These are phyloP conservation scores for Neofusicoccum cordaticola DNA, from an alignment of 2,329 filamentous ascomycete genomes.

Conservation along the genomic window DNA sequence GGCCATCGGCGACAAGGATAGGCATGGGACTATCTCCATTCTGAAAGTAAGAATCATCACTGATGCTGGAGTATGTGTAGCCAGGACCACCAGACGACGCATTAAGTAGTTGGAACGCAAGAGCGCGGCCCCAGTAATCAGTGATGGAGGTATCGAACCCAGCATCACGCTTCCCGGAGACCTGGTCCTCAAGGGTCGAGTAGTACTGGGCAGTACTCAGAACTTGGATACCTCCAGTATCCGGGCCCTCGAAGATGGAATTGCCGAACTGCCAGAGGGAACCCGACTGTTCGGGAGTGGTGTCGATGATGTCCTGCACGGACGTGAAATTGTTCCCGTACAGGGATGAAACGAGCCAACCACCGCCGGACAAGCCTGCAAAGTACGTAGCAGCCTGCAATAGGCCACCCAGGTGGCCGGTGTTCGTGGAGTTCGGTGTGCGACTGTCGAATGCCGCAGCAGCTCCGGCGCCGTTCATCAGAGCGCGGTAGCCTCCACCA, in stretches of 20 bases:
- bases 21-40: conserved; percentile 67
- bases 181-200: conserved; percentile 55
- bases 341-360: conserved; percentile 81
- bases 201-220: conserved; percentile 63
- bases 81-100: conserved; percentile 68
- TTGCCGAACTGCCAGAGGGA: conserved; percentile 63
- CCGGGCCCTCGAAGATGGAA: conserved; percentile 59
- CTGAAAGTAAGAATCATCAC: conserved; percentile 60
- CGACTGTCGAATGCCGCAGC: conserved; percentile 76
- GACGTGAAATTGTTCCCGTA: conserved; percentile 76
- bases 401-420: conserved; percentile 73
- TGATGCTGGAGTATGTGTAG: conserved; percentile 81
- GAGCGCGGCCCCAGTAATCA: conserved; percentile 81
- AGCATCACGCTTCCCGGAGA: conserved; percentile 60
- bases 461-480: conserved; percentile 78
- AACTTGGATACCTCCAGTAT: conserved; percentile 49
- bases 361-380: conserved; percentile 75
- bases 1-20: conserved; percentile 67
- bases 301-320: conserved; percentile 55
- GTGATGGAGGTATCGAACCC: conserved; percentile 70
- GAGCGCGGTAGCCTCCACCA: conserved; percentile 82
- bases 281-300: conserved; percentile 38
- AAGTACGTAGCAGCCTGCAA: conserved; percentile 80
- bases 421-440: conserved; percentile 58
- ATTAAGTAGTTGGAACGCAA: conserved; percentile 84